phyloP scores from a whole-genome alignment of 257 asterid genomes.

The Solanum tacnaense region DNA sequence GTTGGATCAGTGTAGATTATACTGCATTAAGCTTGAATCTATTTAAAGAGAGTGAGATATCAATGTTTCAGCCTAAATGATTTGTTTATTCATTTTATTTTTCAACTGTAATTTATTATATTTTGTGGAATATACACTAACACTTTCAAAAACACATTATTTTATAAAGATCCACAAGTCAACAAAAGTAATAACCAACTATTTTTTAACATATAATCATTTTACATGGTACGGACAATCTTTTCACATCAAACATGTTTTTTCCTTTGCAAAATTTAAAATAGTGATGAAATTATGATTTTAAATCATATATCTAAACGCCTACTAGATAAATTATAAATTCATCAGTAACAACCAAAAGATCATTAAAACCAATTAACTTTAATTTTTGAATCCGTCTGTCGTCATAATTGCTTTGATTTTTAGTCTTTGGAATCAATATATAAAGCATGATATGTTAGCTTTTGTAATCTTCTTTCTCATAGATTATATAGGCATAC shows the following conservation, averaged over 20 bases:
- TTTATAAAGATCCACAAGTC: neutral
- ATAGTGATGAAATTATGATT: no score
- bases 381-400: neutral
- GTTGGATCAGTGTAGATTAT: no score
- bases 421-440: neutral
- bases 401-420: neutral
- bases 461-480: neutral
- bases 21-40: neutral
- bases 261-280: neutral
- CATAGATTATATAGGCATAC: neutral
- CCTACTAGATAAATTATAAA: neutral
- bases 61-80: neutral
- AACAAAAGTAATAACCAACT: neutral
- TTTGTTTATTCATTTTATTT: no score
- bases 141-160: neutral
- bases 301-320: neutral
- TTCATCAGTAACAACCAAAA: no score
- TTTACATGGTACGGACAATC: rapidly evolving
- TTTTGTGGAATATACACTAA: neutral
- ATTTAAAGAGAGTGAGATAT: neutral
- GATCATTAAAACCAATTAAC: no score
- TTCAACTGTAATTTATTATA: neutral
- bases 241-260: neutral
- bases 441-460: neutral
- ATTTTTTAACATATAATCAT: no score